Evolutionary conservation across 306 rosid species (phyloP).

Genomic region (Vicia sativa): DNA sequence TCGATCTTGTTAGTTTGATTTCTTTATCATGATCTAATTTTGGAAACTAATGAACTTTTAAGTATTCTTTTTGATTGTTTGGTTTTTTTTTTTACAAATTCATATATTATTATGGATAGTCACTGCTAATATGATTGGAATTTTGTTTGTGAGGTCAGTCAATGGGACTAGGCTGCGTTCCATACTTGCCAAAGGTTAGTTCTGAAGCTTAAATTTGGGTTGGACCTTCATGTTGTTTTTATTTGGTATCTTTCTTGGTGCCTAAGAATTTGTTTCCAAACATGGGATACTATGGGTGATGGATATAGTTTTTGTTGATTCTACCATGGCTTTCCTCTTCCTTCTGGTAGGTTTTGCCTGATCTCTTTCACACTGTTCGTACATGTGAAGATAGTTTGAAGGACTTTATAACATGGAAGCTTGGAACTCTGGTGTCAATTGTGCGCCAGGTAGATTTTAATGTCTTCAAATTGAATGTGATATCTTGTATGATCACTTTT

Average conservation of each 20-base stretch:
- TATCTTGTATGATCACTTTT: conserved; percentile 26
- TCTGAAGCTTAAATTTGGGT: conserved; percentile 4
- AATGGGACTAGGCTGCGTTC: conserved; percentile 95
- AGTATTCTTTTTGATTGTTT: conserved; percentile 9
- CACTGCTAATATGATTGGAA: conserved; percentile 36
- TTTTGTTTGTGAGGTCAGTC: conserved; percentile 72
- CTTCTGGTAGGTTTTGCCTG: conserved; percentile 80
- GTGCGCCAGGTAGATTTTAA: conserved; percentile 80
- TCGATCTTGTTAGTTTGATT: conserved; percentile 4
- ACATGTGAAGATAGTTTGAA: conserved; percentile 91
- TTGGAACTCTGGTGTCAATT: conserved; percentile 96
- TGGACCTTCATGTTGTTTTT: conserved; percentile 1
- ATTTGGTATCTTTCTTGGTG: conserved; percentile 17
- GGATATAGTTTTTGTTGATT: conserved; percentile 36
- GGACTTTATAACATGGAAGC: conserved; percentile 97
- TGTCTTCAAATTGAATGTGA: conserved; percentile 7
- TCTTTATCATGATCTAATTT: conserved; percentile 12
- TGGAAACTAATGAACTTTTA: conserved; percentile 21
- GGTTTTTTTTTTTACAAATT: conserved; percentile 17
- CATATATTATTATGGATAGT: conserved; percentile 36
- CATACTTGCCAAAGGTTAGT: conserved; percentile 95
- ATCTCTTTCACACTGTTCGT: conserved; percentile 88
- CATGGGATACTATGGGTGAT: conserved; percentile 6
- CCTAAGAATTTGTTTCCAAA: neutral
- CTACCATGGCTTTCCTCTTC: conserved; percentile 30